Percentiles rank a stretch among this genome's conserved stretches.
phyloP scores from a whole-genome alignment of 1,139 yeast species.

The Debaryomycetaceae sp. region DNA sequence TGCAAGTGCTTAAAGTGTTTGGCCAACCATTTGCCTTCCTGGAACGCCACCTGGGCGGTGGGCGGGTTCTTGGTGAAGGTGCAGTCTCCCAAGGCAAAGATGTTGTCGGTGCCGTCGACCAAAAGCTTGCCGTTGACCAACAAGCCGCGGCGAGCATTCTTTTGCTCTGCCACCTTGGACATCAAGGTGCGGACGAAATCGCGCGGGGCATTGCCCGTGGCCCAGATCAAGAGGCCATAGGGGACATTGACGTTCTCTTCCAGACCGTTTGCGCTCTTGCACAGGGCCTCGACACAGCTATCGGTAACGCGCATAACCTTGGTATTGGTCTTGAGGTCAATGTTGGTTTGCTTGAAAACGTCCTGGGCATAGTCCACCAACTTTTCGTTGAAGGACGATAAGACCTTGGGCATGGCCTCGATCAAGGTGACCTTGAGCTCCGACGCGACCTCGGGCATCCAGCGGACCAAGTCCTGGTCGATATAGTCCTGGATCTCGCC shows the following conservation, averaged over 20 bases:
- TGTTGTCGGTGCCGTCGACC: slow-evolving; percentile 74
- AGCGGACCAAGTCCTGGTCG: slow-evolving; percentile 77
- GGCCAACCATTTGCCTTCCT: slow-evolving; percentile 81
- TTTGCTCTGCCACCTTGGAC: slow-evolving; percentile 67
- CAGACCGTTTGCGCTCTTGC: slow-evolving; percentile 53
- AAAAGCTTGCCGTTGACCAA: slow-evolving; percentile 74
- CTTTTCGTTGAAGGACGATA: slow-evolving; percentile 78
- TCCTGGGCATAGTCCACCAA: slow-evolving; percentile 77
- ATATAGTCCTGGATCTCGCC: slow-evolving; percentile 92
- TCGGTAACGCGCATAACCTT: slow-evolving; percentile 80
- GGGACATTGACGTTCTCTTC: slow-evolving; percentile 57
- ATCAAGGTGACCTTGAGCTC: slow-evolving; percentile 78
- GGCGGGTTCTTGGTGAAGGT: slow-evolving; percentile 87
- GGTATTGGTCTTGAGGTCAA: slow-evolving; percentile 69
- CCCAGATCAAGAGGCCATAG: slow-evolving; percentile 92
- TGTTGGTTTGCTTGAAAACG: slow-evolving; percentile 70
- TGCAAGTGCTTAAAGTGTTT: slow-evolving; percentile 58
- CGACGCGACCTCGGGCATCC: slow-evolving; percentile 78
- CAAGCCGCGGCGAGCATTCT: slow-evolving; percentile 81
- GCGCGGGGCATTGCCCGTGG: slow-evolving; percentile 92
- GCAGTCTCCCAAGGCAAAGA: slow-evolving; percentile 91
- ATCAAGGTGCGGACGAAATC: slow-evolving; percentile 60
- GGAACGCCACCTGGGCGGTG: slow-evolving; percentile 96
- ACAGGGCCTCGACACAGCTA: slow-evolving; percentile 57
- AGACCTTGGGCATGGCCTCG: slow-evolving; percentile 86